phyloP scores from a whole-genome alignment of 2,329 filamentous ascomycete genomes.

The Domatiomyces globalis region DNA sequence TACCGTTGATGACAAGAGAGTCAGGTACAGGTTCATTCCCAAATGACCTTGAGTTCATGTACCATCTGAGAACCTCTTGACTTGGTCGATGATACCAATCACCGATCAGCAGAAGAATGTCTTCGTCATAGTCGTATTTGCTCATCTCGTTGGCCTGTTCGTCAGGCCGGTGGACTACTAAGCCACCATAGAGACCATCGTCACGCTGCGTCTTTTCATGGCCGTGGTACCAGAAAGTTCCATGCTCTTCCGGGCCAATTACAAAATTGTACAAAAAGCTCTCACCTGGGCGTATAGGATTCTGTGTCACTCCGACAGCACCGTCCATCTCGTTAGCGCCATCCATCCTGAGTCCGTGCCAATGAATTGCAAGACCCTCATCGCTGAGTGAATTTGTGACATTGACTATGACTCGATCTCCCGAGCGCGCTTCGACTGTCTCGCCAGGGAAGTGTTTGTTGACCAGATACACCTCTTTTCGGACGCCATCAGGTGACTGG shows the following conservation, averaged over 20 bases:
- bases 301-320: slow-evolving; percentile 51
- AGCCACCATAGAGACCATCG: slow-evolving; percentile 52
- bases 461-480: slow-evolving; percentile 34
- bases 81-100: slow-evolving; percentile 37
- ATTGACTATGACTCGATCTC: slow-evolving; percentile 32
- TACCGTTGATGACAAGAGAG: slow-evolving; percentile 51
- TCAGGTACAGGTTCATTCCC: slow-evolving; percentile 53
- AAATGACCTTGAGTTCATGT: slow-evolving; percentile 30
- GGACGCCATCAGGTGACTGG: slow-evolving; percentile 37
- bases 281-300: slow-evolving; percentile 47
- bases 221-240: slow-evolving; percentile 53
- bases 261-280: slow-evolving; percentile 55
- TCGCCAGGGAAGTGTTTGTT: slow-evolving; percentile 40
- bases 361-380: slow-evolving; percentile 44
- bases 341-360: slow-evolving; percentile 64
- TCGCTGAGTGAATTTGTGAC: slow-evolving; percentile 26
- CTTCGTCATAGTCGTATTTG: slow-evolving; percentile 24
- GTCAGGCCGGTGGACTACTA: slow-evolving; percentile 48
- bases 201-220: slow-evolving; percentile 50
- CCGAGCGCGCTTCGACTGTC: slow-evolving; percentile 34
- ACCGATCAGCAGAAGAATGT: slow-evolving; percentile 34
- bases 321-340: slow-evolving; percentile 64
- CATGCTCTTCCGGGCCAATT: slow-evolving; percentile 36
- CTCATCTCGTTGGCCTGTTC: slow-evolving; percentile 22
- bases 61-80: slow-evolving; percentile 30